phyloP scores from a whole-genome alignment of 2,329 filamentous ascomycete species.

The Colletotrichum agaves region DNA sequence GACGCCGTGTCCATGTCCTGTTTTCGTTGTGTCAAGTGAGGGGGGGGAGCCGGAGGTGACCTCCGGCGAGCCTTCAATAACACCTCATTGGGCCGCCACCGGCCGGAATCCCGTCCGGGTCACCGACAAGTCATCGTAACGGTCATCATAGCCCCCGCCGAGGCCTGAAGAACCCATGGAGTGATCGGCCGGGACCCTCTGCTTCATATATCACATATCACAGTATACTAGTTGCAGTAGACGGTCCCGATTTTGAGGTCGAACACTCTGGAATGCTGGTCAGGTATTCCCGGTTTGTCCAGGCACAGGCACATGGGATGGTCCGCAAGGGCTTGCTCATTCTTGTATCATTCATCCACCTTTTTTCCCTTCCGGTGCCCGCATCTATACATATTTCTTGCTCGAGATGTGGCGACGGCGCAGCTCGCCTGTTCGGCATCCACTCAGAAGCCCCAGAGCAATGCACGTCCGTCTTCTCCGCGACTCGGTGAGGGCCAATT shows the following conservation, averaged over 20 bases:
- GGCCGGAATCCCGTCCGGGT: not conserved
- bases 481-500: not conserved
- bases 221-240: too few species aligned
- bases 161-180: not conserved
- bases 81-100: not conserved
- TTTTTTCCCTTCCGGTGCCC: not conserved
- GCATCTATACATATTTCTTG: not conserved
- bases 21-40: constrained; percentile 24
- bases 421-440: not conserved
- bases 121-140: not conserved
- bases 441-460: not conserved
- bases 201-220: too few species aligned
- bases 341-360: not conserved
- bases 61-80: not conserved
- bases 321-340: not conserved
- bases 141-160: not conserved
- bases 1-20: not conserved
- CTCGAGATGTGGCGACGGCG: not conserved
- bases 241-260: not conserved
- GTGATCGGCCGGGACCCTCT: constrained; percentile 12
- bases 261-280: not conserved
- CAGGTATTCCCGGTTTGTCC: not conserved
- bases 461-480: not conserved
- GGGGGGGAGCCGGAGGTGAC: not conserved
- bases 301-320: too few species aligned